phyloP scores from a whole-genome alignment of 1,284 basidiomycete genomes.

The Ganoderma multipileum region DNA sequence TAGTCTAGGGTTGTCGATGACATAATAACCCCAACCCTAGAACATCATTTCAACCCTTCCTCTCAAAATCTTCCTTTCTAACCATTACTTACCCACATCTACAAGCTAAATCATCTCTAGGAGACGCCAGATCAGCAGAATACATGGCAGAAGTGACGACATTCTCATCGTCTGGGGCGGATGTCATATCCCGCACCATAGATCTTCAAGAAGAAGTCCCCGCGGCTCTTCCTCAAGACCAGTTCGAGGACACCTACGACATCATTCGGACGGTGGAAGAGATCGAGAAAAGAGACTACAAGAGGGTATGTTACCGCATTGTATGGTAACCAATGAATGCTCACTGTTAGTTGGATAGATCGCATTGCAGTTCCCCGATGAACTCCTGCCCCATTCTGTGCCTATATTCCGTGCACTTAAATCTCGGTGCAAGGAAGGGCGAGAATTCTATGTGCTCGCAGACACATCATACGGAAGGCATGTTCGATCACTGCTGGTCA shows the following conservation, averaged over 20 bases:
- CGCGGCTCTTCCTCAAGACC: conserved; percentile 41
- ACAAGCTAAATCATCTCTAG: no score
- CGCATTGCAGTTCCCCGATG: conserved; percentile 96
- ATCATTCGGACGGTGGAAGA: conserved; percentile 60
- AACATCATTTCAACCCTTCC: no score
- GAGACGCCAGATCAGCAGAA: background rate
- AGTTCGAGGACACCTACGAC: conserved; percentile 68
- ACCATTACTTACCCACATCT: background rate
- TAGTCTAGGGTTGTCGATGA: conserved; percentile 18
- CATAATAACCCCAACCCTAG: conserved; percentile 18
- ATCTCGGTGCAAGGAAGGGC: conserved; percentile 50
- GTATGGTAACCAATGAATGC: background rate
- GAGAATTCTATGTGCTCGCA: conserved; percentile 89
- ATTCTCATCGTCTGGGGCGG: conserved; percentile 68
- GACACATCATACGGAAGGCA: conserved; percentile 98
- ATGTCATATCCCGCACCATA: conserved; percentile 61
- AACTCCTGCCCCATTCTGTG: conserved; percentile 88
- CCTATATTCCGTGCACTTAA: conserved; percentile 84
- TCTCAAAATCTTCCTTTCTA: conserved; percentile 1
- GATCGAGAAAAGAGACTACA: conserved; percentile 60
- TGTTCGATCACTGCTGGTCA: conserved; percentile 30
- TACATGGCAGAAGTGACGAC: conserved; percentile 40
- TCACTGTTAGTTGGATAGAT: conserved; percentile 54
- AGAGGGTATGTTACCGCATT: conserved; percentile 50
- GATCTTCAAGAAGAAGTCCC: conserved; percentile 50